Evolutionary conservation across 805 yeast genomes (phyloP).

Genomic region (Yamadazyma akitaensis): DNA sequence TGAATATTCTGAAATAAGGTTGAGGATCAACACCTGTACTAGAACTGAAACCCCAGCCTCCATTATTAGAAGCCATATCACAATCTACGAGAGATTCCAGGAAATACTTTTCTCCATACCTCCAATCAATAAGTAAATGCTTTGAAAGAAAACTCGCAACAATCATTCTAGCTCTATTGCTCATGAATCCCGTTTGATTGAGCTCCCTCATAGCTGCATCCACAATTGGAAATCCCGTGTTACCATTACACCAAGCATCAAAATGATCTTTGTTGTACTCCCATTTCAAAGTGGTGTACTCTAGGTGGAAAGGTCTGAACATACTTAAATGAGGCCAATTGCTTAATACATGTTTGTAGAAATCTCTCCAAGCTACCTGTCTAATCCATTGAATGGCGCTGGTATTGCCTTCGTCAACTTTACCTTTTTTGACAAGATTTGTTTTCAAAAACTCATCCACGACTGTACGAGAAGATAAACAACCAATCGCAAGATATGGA

Average conservation of each 20-base stretch:
- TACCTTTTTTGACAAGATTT: slow-evolving; percentile 18
- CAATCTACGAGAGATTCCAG: slow-evolving; percentile 47
- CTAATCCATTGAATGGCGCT: slow-evolving; percentile 46
- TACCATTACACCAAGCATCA: slow-evolving; percentile 50
- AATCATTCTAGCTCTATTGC: slow-evolving; percentile 53
- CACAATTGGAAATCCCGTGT: slow-evolving; percentile 54
- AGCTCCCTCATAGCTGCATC: slow-evolving; percentile 59
- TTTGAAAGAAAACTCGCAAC: slow-evolving; percentile 50
- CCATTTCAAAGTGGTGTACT: slow-evolving; percentile 41
- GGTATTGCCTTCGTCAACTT: slow-evolving; percentile 22
- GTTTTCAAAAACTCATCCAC: slow-evolving; percentile 27
- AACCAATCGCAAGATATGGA: slow-evolving; percentile 45
- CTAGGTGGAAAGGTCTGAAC: slow-evolving; percentile 47
- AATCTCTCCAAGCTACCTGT: slow-evolving; percentile 60
- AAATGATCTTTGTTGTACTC: slow-evolving; percentile 40
- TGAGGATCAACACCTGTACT: slow-evolving; percentile 54
- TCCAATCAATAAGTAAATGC: slow-evolving; percentile 51
- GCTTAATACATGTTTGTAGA: slow-evolving; percentile 47
- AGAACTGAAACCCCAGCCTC: slow-evolving; percentile 58
- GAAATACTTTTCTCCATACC: slow-evolving; percentile 53
- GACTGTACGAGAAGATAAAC: slow-evolving; percentile 41
- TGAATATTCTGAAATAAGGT: slow-evolving; percentile 55
- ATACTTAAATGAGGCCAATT: slow-evolving; percentile 51
- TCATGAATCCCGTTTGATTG: slow-evolving; percentile 50
- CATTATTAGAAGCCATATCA: slow-evolving; percentile 53